Evolutionary conservation across 2,329 filamentous ascomycete genomes (phyloP), one percentile per base, ranked within the genome.

Genomic region (Penicillium freii): DNA sequence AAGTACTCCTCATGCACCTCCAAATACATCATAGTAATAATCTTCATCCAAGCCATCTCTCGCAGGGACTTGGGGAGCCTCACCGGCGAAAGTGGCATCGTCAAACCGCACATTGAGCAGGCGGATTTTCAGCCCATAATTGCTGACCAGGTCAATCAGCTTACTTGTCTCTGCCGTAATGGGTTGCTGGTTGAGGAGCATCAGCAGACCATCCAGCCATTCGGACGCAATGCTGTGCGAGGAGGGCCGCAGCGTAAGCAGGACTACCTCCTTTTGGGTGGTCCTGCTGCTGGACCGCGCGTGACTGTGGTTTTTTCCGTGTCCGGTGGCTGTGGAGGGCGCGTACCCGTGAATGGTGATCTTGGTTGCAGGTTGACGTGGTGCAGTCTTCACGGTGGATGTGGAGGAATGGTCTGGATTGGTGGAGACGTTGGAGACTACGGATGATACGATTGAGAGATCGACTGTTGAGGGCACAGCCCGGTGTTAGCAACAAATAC

Each of bases 161-260:
- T 94, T 95, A 71, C 89, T 93, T 36, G 94, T 97, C 77, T 97
- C 93, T 3, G 92, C 86, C n/a, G 94, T 99, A 71, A 99, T 97
- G 21, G 94, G 94, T 58, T 92, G 86, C 75, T 99, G 94, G 70
- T 95, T 92, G 25, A 99, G 82, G 54, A 99, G 81, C 92, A 99
- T 96, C 56, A 97, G 82, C 62, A 99, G 78, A 1, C 94, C 94
- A 72, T 99, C 94, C 5, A 99, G 82, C 94, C 94, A 99, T 76
- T 99, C 94, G 0, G 92, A 95, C 10, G 94, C 94, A 47, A 94
- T 79, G 62, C 86, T 90, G 71, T 94, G 89, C 57, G 86, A 90
- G 58, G 86, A 80, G 6, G 93, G 92, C 73, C 91, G 87, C 51
- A 99, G 81, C n/a, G 88, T 90, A 53, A 99, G 80, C 23, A 97